Base-by-base conservation (phyloP, 768 basidiomycete genomes). In the Chalciporus piperatus region DNA sequence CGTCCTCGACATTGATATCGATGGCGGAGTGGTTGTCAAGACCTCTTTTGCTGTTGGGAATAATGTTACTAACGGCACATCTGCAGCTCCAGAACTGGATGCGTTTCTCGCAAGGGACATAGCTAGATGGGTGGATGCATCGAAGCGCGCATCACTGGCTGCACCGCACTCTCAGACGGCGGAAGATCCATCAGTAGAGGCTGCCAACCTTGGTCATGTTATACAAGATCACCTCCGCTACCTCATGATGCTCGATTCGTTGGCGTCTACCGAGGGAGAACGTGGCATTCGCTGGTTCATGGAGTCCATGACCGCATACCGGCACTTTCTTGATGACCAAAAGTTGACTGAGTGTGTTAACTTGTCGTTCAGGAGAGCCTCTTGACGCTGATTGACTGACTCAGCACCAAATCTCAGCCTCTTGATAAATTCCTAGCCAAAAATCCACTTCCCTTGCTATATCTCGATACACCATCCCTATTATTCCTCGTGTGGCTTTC, bases 261-360 rank as follows among this genome's bases (percentile, higher is more conserved):
- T 92, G 14, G 89, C 89, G 0, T 49, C 50, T 12, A 71, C 74
- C 12, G 72, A 76, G 48, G 80, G 80, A 51, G 80, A 82, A 23
- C 78, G 76, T 33, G 87, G 88, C 1, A 75, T 86, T 37, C 75
- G 81, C 47, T 92, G 90, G 90, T 91, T 92, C 63, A 80, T 75
- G 48, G 84, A 84, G 35, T 62, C 66, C 5, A 48, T 55, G 30
- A 56, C 6, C 14, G 55, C 57, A 40, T 52, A 56, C 23, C 68
- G 54, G 52, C 50, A 59, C 51, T 59, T 57, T 17, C 39, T 53
- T 20, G 50, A 47, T 48, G 40, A 57, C 25, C 54, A 68, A 48
- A 58, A 56, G 40, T n/a, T 53, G 11, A 11, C 43, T 35, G 52
- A 42, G 66, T 59, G 35, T 9, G 63, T 57, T 50, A 38, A 37